Conservation (phyloP, 2,329 filamentous ascomycete genomes). For the Trichoderma koningiopsis region DNA sequence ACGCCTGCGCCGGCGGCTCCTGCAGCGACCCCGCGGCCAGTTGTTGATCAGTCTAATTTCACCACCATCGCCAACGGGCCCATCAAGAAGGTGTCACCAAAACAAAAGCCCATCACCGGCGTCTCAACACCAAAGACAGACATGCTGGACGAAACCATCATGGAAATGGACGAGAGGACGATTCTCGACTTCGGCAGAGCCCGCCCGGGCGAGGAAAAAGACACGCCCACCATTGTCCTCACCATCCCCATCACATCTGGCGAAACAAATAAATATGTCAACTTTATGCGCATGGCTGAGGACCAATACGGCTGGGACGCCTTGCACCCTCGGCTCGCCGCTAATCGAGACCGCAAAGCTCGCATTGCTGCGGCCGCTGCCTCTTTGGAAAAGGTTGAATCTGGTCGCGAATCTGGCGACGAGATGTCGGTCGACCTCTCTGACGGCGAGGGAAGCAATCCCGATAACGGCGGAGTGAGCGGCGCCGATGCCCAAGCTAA, state of each 20-base stretch:
- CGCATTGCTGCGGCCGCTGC: slow-evolving; percentile 88
- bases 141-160: slow-evolving; percentile 50
- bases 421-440: slow-evolving; percentile 83
- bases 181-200: slow-evolving; percentile 65
- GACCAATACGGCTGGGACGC: slow-evolving; percentile 94
- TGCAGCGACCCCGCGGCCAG: slow-evolving; percentile 34
- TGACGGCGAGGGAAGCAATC: slow-evolving; percentile 76
- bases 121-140: slow-evolving; percentile 53
- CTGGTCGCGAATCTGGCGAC: slow-evolving; percentile 69
- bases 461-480: slow-evolving; percentile 73
- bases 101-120: slow-evolving; percentile 48
- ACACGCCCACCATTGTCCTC: slow-evolving; percentile 78
- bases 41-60: slow-evolving; percentile 45
- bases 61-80: slow-evolving; percentile 46
- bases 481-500: slow-evolving; percentile 64
- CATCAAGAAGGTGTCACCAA: slow-evolving; percentile 51
- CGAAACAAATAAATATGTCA: slow-evolving; percentile 86
- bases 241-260: slow-evolving; percentile 74
- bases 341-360: slow-evolving; percentile 82
- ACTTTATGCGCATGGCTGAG: slow-evolving; percentile 91
- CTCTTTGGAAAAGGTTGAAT: slow-evolving; percentile 75
- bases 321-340: slow-evolving; percentile 85
- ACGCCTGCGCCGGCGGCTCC: slow-evolving; percentile 33
- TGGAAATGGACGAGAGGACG: slow-evolving; percentile 52
- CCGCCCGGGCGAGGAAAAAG: slow-evolving; percentile 59